Evolutionary conservation across 768 basidiomycete species (phyloP), one percentile per base, ranked within the genome.

Genomic region (Kwoniella sp.): DNA sequence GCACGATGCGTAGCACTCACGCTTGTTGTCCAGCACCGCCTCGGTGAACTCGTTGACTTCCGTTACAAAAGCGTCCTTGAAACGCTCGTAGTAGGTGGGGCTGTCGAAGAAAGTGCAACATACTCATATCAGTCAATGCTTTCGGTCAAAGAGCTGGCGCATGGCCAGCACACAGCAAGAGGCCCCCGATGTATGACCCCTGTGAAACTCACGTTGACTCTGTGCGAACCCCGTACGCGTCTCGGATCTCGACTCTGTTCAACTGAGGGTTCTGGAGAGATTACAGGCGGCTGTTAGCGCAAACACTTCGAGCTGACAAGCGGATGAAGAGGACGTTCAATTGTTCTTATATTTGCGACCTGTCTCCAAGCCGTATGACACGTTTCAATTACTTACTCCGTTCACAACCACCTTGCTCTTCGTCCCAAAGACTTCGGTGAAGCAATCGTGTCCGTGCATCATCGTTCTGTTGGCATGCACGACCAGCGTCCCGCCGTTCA

Each of bases 61-160:
- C 27, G 36, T 58, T 29, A 72, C 65, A 27, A 72, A 72, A 1
- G 71, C 68, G 10, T 72, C 68, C 17, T 54, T 26, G 63, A 67
- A 69, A n/a, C 68, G 64, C 29, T 67, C 68, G 30, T 61, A 69
- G 57, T 66, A 66, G 0, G 64, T 66, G 7, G 67, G 67, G 26
- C 67, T 70, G 48, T 29, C 7, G 22, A n/a, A 12, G 29, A 29
- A 3, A 13, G n/a, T n/a, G n/a, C n/a, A n/a, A n/a, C n/a, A n/a
- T 10, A 29, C 12, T 25, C 24, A 13, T 25, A 17, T 29, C 15
- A 26, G 27, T 10, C 51, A 26, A n/a, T n/a, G 33, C 33, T 33
- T 33, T 33, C 13, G 33, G 7, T 33, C 33, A 13, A 6, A 33
- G 33, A 33, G 33, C n/a, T n/a, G n/a, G n/a, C n/a, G n/a, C n/a